Evolutionary conservation across 352 stramenopile genomes (phyloP), one percentile per base, ranked within the genome.

Genomic region (Globisporangium splendens): DNA sequence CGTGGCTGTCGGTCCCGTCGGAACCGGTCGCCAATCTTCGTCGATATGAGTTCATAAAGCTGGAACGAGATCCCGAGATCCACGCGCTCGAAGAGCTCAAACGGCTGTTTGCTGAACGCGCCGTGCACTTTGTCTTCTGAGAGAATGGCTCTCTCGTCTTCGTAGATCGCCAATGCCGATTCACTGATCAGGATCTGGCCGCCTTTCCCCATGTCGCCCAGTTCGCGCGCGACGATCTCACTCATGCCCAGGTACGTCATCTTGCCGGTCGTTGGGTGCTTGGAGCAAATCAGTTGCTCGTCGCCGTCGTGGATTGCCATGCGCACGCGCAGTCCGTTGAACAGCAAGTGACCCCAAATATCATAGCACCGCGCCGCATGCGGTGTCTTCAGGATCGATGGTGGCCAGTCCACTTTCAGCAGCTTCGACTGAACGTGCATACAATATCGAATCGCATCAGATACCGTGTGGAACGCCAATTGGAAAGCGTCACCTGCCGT

Each of bases 261-360:
- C 62, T 89, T 90, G 56, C 79, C 79, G 0, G 83, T 93, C 6
- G 76, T 88, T 8, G 72, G 79, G 59, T 93, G 84, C 50, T 75
- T 83, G n/a, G 70, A 72, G 38, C 68, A 83, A 35, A 92, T 74
- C 41, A 90, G 68, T 22, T 74, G 68, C 3, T 83, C 71, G 51
- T 88, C 79, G 12, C 74, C 79, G 50, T 87, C 69, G 68, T 93
- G 83, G 63, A 93, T 85, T 17, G 74, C 79, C 79, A 93, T 91
- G 18, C 83, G 81, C 8, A 93, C 82, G 10, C 83, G 77, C 15
- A 93, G 69, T 0, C 83, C 83, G 44, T 75, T 77, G 51, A 93
- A 93, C 3, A 91, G 28, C 17, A 85, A 22, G 21, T 66, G 66
- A 4, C 79, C 77, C 79, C 79, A 89, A 13, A 73, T 68, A 50